Percentiles rank a stretch among this genome's conserved stretches.
Conservation (phyloP, 2,329 filamentous ascomycete species). For the Epichloe elymi region DNA sequence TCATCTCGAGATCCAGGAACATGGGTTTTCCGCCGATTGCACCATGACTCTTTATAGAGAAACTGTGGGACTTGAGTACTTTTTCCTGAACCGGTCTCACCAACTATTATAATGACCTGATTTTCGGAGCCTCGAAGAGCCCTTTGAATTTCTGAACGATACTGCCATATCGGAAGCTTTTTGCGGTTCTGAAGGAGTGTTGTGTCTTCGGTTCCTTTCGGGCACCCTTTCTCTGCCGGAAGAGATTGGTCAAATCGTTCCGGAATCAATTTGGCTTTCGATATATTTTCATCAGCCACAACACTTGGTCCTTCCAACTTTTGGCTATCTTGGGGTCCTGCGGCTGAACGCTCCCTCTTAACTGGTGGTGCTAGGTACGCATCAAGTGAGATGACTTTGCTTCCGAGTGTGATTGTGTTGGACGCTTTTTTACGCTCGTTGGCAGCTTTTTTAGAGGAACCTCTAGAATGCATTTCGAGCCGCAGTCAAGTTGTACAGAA, state of each 20-base stretch:
- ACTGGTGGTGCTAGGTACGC: slow-evolving; percentile 30
- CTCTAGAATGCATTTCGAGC: slow-evolving; percentile 1
- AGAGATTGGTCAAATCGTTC: background rate
- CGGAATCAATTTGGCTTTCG: background rate
- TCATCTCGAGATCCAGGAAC: slow-evolving; percentile 26
- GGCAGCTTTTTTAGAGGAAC: slow-evolving; percentile 12
- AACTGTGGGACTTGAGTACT: slow-evolving; percentile 95
- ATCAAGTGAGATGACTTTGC: slow-evolving; percentile 35
- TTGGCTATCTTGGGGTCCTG: background rate
- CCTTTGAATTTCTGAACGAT: slow-evolving; percentile 55
- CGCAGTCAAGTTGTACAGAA: background rate
- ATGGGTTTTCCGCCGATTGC: slow-evolving; percentile 43
- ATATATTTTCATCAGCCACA: background rate
- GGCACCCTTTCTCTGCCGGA: slow-evolving; percentile 3
- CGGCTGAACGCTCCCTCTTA: background rate
- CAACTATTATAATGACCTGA: slow-evolving; percentile 72
- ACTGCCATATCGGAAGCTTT: slow-evolving; percentile 67
- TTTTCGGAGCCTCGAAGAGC: slow-evolving; percentile 41
- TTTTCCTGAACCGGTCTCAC: slow-evolving; percentile 94
- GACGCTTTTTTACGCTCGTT: slow-evolving; percentile 26
- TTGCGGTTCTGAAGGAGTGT: slow-evolving; percentile 38
- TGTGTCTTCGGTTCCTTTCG: slow-evolving; percentile 16
- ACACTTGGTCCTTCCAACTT: background rate
- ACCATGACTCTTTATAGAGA: slow-evolving; percentile 68
- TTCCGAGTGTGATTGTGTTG: slow-evolving; percentile 31